Percentiles rank a stretch among this genome's conserved stretches.
Evolutionary conservation across 495 filamentous ascomycete genomes (phyloP).

Genomic region (Pseudoneurospora amorphoporcata): DNA sequence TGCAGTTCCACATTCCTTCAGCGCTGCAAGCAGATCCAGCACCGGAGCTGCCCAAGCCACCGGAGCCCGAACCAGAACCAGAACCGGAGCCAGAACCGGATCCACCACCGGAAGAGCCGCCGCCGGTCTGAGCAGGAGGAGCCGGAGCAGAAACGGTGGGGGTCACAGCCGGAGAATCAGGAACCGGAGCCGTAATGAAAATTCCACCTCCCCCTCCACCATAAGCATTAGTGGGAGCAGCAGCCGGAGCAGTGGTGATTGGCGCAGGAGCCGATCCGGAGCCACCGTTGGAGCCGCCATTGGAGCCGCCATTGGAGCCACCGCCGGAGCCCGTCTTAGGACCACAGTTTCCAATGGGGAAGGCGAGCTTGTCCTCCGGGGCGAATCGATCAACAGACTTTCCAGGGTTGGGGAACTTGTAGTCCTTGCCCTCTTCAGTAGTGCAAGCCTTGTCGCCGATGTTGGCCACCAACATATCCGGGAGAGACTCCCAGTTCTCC

Average conservation of each 20-base stretch:
- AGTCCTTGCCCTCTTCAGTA: conserved; percentile 33
- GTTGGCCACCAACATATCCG: conserved; percentile 76
- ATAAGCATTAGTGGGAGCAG: conserved; percentile 3
- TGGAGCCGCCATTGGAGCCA: neutral
- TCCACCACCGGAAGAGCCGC: neutral
- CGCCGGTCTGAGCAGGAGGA: neutral
- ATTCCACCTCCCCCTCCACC: conserved; percentile 49
- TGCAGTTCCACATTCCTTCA: conserved; percentile 37
- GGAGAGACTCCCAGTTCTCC: conserved; percentile 47
- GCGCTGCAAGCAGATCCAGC: conserved; percentile 26
- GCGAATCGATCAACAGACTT: conserved; percentile 27
- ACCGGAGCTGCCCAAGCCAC: conserved; percentile 10
- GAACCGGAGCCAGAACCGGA: conserved; percentile 7
- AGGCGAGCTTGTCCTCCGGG: conserved; percentile 18
- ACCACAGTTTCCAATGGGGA: conserved; percentile 12
- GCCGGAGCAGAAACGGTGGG: neutral
- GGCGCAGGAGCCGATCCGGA: neutral
- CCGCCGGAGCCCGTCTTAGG: too few species aligned
- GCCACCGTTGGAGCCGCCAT: neutral
- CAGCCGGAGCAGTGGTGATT: neutral
- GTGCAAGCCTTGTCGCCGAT: conserved; percentile 43
- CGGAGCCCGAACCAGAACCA: conserved; percentile 10
- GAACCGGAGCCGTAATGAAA: conserved; percentile 45
- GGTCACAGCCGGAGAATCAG: neutral
- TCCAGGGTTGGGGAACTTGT: conserved; percentile 48